Evolutionary conservation across 169 alveolate genomes (phyloP).

Genomic region (Eimeria praecox): DNA sequence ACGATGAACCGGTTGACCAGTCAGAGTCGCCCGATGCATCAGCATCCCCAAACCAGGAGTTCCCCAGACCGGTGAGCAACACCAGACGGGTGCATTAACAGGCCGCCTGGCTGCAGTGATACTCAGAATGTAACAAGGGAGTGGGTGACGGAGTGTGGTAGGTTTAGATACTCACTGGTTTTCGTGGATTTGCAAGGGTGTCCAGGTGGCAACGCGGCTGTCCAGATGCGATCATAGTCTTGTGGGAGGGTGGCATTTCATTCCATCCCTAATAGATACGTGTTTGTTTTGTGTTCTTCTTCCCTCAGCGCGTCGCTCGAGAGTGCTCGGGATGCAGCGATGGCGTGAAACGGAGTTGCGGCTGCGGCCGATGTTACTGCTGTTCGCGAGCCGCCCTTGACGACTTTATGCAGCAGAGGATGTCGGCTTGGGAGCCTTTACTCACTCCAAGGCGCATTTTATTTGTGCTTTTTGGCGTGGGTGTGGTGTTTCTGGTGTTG

Average conservation of each 20-base stretch:
- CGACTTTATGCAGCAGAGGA: constrained; percentile 88
- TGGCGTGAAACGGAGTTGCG: constrained; percentile 46
- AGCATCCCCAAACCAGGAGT: constrained; percentile 14
- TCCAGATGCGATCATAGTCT: not conserved
- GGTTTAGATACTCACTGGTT: not conserved
- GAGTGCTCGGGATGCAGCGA: constrained; percentile 73
- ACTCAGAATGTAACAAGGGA: not conserved
- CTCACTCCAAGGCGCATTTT: constrained; percentile 92
- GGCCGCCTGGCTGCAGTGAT: not conserved
- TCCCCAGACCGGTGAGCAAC: constrained; percentile 15
- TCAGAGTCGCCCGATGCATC: constrained; percentile 17
- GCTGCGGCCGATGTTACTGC: constrained; percentile 76
- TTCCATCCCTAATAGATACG: not conserved
- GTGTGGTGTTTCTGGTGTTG: constrained; percentile 84
- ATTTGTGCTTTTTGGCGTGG: constrained; percentile 87
- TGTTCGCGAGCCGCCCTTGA: constrained; percentile 70
- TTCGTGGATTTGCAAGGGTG: not conserved
- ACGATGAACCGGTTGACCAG: constrained; percentile 3
- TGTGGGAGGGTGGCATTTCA: not conserved
- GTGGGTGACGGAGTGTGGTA: not conserved
- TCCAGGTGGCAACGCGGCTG: not conserved
- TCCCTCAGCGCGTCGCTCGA: not conserved
- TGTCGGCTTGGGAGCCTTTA: constrained; percentile 96
- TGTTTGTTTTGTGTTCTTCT: not conserved
- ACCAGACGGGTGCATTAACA: not conserved